phyloP scores from a whole-genome alignment of 1,284 basidiomycete genomes.

The Trichosporon asahii region DNA sequence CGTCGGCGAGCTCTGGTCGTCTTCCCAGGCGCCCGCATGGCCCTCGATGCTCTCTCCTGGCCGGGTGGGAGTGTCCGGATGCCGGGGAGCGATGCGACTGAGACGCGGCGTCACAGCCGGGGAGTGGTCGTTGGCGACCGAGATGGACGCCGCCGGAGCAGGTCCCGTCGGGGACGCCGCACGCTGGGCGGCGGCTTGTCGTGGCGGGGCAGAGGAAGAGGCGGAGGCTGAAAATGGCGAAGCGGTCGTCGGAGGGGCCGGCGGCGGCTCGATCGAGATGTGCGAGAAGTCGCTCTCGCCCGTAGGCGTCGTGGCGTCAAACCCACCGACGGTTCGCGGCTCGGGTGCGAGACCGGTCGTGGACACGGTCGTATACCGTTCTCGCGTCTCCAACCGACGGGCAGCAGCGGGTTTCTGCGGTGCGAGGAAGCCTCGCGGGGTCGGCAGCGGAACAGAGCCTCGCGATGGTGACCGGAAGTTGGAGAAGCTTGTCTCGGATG shows the following conservation, averaged over 20 bases:
- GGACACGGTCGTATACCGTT: conserved; percentile 25
- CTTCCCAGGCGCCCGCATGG: not conserved
- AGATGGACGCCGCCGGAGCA: not conserved
- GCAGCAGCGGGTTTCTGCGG: conserved; percentile 46
- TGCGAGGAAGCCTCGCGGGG: conserved; percentile 38
- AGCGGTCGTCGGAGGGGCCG: not conserved
- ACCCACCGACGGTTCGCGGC: conserved; percentile 5
- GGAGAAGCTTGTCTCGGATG: conserved; percentile 22
- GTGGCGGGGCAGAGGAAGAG: not conserved
- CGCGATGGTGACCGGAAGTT: conserved; percentile 31
- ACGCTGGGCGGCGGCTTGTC: not conserved
- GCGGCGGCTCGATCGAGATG: not conserved
- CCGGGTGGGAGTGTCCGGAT: conserved; percentile 10
- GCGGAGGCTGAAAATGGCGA: not conserved
- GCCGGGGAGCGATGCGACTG: conserved; percentile 5
- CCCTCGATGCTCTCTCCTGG: conserved; percentile 11
- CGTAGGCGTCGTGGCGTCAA: conserved; percentile 3
- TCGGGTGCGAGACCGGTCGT: conserved; percentile 15
- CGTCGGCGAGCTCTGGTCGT: conserved; percentile 3
- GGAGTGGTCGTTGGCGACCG: not conserved
- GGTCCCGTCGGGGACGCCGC: conserved; percentile 8
- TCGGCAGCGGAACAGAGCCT: conserved; percentile 35
- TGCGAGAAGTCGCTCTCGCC: conserved; percentile 7
- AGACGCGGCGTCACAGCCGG: not conserved
- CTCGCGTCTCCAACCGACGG: conserved; percentile 34